These are phyloP conservation scores for Perkinsus olseni DNA, from an alignment of 169 alveolate species.

Conservation along the genomic window DNA sequence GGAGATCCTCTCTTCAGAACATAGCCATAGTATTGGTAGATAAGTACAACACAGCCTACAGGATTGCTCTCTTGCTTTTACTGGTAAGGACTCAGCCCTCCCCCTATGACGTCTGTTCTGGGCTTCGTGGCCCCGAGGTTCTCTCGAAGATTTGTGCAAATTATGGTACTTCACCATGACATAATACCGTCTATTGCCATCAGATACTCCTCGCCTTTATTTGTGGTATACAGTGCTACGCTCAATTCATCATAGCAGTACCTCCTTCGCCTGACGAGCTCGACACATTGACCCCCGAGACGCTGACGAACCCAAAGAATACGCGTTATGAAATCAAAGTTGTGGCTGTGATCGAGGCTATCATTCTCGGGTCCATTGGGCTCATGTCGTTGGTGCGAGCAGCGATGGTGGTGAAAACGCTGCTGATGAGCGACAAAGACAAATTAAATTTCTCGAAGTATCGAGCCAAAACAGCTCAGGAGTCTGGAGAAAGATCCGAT, in stretches of 20 bases:
- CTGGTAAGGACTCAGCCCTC: background rate
- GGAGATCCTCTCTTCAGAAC: background rate
- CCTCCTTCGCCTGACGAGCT: background rate
- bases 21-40: background rate
- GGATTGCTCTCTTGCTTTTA: background rate
- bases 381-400: background rate
- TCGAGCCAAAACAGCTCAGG: background rate
- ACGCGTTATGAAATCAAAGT: background rate
- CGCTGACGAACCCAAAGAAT: background rate
- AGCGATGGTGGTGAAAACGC: background rate
- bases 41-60: background rate
- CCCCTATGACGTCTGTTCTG: too few relatives aligned
- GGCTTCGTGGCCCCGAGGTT: too few relatives aligned
- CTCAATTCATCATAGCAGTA: background rate
- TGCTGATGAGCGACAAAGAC: background rate
- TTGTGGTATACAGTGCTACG: background rate
- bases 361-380: background rate
- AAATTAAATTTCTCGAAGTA: background rate
- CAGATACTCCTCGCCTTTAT: background rate
- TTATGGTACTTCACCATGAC: too few relatives aligned
- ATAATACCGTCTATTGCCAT: too few relatives aligned
- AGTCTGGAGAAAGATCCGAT: background rate
- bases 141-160: too few relatives aligned
- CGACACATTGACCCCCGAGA: background rate
- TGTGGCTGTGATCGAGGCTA: background rate